Base-by-base conservation (phyloP, 345 rosid genomes). In the Eucalyptus paniculata region DNA sequence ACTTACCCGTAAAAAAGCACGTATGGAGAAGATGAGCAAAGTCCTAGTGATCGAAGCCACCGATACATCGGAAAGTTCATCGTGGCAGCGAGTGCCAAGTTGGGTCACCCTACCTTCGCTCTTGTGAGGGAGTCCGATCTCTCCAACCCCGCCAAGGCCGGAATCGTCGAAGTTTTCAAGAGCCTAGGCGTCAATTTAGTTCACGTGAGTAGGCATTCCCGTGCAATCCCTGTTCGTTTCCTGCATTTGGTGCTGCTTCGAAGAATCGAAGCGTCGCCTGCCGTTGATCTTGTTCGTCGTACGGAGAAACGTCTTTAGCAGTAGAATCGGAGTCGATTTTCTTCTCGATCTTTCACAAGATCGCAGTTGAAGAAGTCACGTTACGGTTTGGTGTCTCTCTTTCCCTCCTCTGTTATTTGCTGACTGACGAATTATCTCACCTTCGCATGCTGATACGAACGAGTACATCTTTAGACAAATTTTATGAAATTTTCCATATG, bases 1-100 rank as follows among this genome's bases (percentile, higher is more conserved):
- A 50, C 51, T 50, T 50, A 14, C 51, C 7, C 53, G 19, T 16
- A 50, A 16, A 50, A 50, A 50, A 50, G 19, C 19, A 50, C 19
- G 53, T 50, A 50, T 50, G 7, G 53, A 50, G 40, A 34, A 16
- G n/a, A n/a, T 7, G 87, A 56, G 83, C 82, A 42, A 28, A 19
- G 82, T 81, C 44, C 87, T 90, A 8, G 60, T 82, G 58, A 83
- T 90, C 28, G 83, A 87, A 23, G 89, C 81, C 87, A 87, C 91
- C 5, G 91, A 58, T 82, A 60, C 91, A 81, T 87, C 19, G 87
- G 91, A 16, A 90, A 87, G 89, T 81, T 87, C 89, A 90, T 90
- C 87, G 42, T 88, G 32, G 83, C 40, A 42, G 87, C 91, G 11
- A 60, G 87, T 56, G 89, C 81, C 49, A 81, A 58, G 80, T 77